These are phyloP conservation scores for Albugo laibachii DNA, from an alignment of 352 stramenopile genomes.

Conservation along the genomic window DNA sequence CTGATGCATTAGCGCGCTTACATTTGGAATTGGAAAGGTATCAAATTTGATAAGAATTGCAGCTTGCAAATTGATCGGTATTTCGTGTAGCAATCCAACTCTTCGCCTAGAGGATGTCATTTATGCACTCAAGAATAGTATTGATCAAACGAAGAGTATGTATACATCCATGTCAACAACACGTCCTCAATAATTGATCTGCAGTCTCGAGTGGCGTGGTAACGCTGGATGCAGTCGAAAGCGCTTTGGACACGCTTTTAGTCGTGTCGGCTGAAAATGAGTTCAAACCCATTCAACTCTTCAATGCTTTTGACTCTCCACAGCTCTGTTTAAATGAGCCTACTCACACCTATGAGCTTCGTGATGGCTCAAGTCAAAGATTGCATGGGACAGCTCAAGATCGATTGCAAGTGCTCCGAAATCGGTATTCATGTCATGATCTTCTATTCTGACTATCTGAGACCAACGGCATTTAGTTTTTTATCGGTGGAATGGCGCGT, in stretches of 20 bases:
- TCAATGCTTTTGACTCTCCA: constrained; percentile 57
- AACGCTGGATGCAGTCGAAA: constrained; percentile 62
- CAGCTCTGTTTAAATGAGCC: constrained; percentile 34
- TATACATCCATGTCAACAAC: not conserved
- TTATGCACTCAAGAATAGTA: constrained; percentile 79
- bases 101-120: constrained; percentile 66
- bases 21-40: constrained; percentile 46
- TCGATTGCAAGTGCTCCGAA: constrained; percentile 38
- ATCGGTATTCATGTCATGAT: constrained; percentile 13
- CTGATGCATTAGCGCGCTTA: constrained; percentile 38
- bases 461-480: constrained; percentile 15
- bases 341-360: constrained; percentile 60
- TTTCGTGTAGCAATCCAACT: constrained; percentile 27
- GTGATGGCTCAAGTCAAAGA: constrained; percentile 20
- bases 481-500: constrained; percentile 45
- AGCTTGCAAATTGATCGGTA: constrained; percentile 1
- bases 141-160: constrained; percentile 74
- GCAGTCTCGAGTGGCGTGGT: constrained; percentile 68
- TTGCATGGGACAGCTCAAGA: constrained; percentile 38
- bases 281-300: constrained; percentile 67
- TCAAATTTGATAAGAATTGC: constrained; percentile 1
- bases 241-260: constrained; percentile 59
- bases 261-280: constrained; percentile 62
- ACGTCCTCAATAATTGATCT: not conserved
- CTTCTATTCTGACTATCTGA: not conserved